phyloP scores from a whole-genome alignment of 345 rosid species.

The Capsella bursapastoris region DNA sequence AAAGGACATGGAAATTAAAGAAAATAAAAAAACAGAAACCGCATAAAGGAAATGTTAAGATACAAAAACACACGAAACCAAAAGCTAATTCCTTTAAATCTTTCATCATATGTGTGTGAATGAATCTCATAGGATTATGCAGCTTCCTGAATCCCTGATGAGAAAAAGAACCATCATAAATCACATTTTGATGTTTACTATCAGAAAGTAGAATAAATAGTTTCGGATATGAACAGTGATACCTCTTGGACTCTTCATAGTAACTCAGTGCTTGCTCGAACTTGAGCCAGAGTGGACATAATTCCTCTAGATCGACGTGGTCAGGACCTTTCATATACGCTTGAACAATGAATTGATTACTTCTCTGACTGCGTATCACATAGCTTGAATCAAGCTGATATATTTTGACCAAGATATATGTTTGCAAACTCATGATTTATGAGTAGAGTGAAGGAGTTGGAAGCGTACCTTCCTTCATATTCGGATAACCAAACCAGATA shows the following conservation, averaged over 20 bases:
- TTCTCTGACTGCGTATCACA: constrained; percentile 59
- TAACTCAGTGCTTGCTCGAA: constrained; percentile 77
- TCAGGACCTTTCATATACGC: constrained; percentile 79
- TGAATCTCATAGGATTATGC: constrained; percentile 60
- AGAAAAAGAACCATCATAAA: constrained; percentile 8
- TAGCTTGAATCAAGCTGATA: not conserved
- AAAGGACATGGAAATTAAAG: not conserved
- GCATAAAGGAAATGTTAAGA: constrained; percentile 18
- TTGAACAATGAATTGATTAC: constrained; percentile 74
- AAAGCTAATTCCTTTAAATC: constrained; percentile 3
- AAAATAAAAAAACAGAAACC: not conserved
- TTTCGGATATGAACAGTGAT: constrained; percentile 13
- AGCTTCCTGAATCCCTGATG: constrained; percentile 60
- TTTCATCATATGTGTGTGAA: constrained; percentile 15
- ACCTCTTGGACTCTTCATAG: constrained; percentile 71
- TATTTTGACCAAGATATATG: constrained; percentile 12
- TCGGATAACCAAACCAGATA: constrained; percentile 78
- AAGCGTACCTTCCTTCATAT: constrained; percentile 81
- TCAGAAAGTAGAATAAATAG: not conserved
- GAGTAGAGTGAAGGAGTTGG: not conserved
- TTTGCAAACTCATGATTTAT: constrained; percentile 7
- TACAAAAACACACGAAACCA: constrained; percentile 24
- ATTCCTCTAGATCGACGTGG: constrained; percentile 58
- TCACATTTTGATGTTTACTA: not conserved
- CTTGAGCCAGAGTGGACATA: constrained; percentile 72